These are phyloP conservation scores for Lagenidium giganteum DNA, from an alignment of 352 stramenopile species.

Conservation along the genomic window DNA sequence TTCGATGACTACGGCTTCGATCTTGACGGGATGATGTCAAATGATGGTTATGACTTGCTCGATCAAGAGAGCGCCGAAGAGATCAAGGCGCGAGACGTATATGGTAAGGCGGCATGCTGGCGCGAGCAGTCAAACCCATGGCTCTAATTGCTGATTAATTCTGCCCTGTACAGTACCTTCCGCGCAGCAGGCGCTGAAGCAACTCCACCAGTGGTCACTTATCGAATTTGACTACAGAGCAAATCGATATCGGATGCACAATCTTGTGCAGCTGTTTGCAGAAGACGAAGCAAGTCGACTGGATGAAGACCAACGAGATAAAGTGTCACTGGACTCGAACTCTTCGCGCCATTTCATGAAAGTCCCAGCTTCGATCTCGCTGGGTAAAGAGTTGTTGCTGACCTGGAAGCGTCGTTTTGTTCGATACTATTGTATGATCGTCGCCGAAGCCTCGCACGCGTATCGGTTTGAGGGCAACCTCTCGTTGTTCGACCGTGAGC, in stretches of 20 bases:
- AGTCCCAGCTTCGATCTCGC: conserved; percentile 17
- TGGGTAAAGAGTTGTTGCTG: conserved; percentile 46
- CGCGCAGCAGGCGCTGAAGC: conserved; percentile 40
- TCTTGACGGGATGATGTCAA: conserved; percentile 59
- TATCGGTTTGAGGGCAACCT: conserved; percentile 64
- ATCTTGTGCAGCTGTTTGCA: conserved; percentile 66
- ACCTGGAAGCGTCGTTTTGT: conserved; percentile 72
- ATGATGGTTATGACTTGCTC: conserved; percentile 55
- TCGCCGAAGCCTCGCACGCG: conserved; percentile 51
- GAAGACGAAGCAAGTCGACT: conserved; percentile 54
- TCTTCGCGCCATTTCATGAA: background rate
- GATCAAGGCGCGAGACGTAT: conserved; percentile 28
- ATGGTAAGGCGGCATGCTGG: conserved; percentile 7
- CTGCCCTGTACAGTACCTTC: conserved; percentile 32
- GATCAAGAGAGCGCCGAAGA: conserved; percentile 57
- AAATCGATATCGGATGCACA: conserved; percentile 64
- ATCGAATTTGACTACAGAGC: conserved; percentile 54
- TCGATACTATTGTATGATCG: conserved; percentile 65
- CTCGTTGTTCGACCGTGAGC: conserved; percentile 56
- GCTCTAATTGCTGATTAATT: no score
- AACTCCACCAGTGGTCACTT: conserved; percentile 63
- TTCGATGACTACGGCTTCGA: conserved; percentile 62
- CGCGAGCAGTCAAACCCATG: no score
- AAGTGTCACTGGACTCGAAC: no score
- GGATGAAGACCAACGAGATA: conserved; percentile 28